Percentiles rank a stretch among this genome's conserved stretches.
Conservation (phyloP, 768 basidiomycete genomes). For the Lepiota venenata region DNA sequence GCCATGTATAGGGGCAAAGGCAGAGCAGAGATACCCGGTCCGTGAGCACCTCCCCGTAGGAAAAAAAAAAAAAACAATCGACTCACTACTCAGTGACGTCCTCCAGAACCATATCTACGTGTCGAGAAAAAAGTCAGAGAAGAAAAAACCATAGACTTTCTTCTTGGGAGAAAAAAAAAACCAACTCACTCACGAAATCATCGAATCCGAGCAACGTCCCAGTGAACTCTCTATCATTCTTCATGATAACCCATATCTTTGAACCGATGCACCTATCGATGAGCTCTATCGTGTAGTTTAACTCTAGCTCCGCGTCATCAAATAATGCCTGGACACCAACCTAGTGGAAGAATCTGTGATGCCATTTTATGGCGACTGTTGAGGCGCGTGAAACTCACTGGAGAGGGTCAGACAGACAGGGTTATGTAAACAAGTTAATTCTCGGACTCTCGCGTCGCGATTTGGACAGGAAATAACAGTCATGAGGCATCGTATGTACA, state of each 20-base stretch:
- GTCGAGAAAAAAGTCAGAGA: neutral
- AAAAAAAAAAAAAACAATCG: neutral
- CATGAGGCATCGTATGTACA: constrained; percentile 1
- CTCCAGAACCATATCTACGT: constrained; percentile 86
- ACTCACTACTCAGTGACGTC: constrained; percentile 96
- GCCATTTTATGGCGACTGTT: constrained; percentile 53
- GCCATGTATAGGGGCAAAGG: neutral
- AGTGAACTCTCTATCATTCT: constrained; percentile 94
- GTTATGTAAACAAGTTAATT: constrained; percentile 9
- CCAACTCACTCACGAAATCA: constrained; percentile 95
- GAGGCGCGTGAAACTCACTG: neutral
- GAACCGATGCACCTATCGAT: constrained; percentile 98
- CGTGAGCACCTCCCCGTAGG: neutral
- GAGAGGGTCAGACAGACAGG: neutral
- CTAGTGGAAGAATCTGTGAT: constrained; percentile 91
- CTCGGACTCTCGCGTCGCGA: neutral
- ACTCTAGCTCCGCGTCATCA: neutral
- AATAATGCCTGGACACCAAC: constrained; percentile 29
- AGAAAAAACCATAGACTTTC: neutral
- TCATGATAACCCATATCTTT: constrained; percentile 98
- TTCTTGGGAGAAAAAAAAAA: neutral
- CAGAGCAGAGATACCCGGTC: too few relatives aligned
- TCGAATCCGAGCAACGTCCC: constrained; percentile 95
- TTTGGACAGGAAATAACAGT: constrained; percentile 2
- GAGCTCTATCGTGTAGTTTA: constrained; percentile 54